A percentile compares a stretch with the other conserved stretches of the same genome.
Conservation (phyloP, 306 rosid genomes). For the Canavalia ensiformis region DNA sequence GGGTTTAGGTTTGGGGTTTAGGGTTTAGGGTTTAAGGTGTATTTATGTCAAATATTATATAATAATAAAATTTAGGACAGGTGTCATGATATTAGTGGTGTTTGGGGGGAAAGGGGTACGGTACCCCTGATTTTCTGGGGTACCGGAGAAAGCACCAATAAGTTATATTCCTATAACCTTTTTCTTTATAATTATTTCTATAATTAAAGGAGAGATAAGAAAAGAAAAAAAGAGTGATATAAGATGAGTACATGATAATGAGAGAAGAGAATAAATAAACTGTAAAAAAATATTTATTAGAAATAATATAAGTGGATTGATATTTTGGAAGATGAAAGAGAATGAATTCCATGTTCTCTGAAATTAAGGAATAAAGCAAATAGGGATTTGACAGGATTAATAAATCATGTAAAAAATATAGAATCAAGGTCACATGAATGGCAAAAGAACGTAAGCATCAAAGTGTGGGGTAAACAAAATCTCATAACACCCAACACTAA, state of each 20-base stretch:
- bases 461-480: slow-evolving; percentile 54
- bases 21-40: no score
- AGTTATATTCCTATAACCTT: not conserved
- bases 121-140: no score
- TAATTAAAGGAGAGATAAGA: not conserved
- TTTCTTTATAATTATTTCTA: not conserved
- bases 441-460: slow-evolving; percentile 40
- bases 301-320: slow-evolving; percentile 8
- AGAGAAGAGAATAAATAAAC: not conserved
- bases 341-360: slow-evolving; percentile 42
- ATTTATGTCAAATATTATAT: no score
- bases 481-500: slow-evolving; percentile 22
- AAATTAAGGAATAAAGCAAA: slow-evolving; percentile 39
- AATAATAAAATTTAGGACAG: no score
- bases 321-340: slow-evolving; percentile 31
- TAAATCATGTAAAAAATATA: slow-evolving; percentile 1
- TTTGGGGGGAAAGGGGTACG: no score
- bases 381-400: slow-evolving; percentile 40
- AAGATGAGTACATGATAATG: not conserved
- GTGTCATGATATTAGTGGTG: no score
- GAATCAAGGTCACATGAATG: slow-evolving; percentile 48
- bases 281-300: not conserved
- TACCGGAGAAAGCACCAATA: no score
- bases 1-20: no score
- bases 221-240: not conserved